A percentile compares a stretch with the other conserved stretches of the same genome.
These are phyloP conservation scores for Sclerotinia nivalis DNA, from an alignment of 2,329 filamentous ascomycete genomes.

Conservation along the genomic window DNA sequence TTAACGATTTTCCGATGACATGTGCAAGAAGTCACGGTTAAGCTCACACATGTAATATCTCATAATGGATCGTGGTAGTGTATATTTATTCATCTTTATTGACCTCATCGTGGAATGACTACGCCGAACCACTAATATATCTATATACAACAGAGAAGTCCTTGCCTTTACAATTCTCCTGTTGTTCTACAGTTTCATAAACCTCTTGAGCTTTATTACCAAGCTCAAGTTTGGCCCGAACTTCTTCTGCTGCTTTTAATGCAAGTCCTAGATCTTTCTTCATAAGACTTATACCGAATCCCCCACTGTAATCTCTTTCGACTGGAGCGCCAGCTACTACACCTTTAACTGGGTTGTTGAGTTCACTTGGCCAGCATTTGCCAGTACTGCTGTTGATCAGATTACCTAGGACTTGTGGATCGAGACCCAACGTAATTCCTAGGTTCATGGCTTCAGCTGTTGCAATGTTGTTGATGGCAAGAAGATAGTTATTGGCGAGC, in stretches of 20 bases:
- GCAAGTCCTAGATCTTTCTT: constrained; percentile 76
- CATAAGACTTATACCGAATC: constrained; percentile 78
- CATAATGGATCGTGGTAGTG: background rate
- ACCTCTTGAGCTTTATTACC: constrained; percentile 63
- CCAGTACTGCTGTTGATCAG: constrained; percentile 94
- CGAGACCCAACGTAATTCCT: constrained; percentile 55
- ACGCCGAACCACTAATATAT: constrained; percentile 54
- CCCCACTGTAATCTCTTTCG: constrained; percentile 71
- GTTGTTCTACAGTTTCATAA: constrained; percentile 65
- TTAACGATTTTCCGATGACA: background rate
- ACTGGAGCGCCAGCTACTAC: constrained; percentile 78
- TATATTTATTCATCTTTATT: background rate
- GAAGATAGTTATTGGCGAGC: constrained; percentile 94
- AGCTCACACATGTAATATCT: background rate
- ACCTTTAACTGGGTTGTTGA: constrained; percentile 92
- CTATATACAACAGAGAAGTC: constrained; percentile 84
- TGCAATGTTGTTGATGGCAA: constrained; percentile 85
- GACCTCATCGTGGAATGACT: background rate
- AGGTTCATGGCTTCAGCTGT: constrained; percentile 61
- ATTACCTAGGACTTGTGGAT: constrained; percentile 66
- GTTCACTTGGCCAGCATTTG: constrained; percentile 92
- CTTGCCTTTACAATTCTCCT: constrained; percentile 63
- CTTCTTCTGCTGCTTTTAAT: constrained; percentile 68
- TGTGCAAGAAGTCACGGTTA: background rate
- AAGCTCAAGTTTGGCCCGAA: constrained; percentile 64